Evolutionary conservation across 495 filamentous ascomycete species (phyloP), one percentile per base, ranked within the genome.

Genomic region (Tuber melanosporum): DNA sequence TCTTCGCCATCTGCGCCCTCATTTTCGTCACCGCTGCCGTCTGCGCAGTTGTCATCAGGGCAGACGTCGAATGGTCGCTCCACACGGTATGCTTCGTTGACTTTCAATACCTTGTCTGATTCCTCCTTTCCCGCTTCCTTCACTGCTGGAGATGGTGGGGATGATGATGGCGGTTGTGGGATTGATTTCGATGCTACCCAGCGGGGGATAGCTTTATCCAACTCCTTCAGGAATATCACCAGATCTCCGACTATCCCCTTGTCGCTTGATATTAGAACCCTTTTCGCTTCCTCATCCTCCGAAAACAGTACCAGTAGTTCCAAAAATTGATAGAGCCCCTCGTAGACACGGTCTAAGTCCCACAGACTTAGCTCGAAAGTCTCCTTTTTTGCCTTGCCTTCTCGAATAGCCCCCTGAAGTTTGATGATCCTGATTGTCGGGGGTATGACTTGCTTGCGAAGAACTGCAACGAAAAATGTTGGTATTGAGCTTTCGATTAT

Each of bases 221-320:
- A 52, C 36, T 83, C 82, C 57, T 75, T 76, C 19, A 83, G 62
- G 8, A 83, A 75, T 39, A 77, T 45, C 20, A 83, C 77, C n/a
- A 83, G 43, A 49, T 83, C 80, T 47, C 70, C 75, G 10, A 83
- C 82, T n/a, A 83, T 72, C 44, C 79, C 82, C 70, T 82, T 79
- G 26, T 83, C 82, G 19, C 75, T 76, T 3, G 75, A 71, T 15
- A 80, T 41, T 17, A 82, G 32, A 47, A 83, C 70, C 62, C 78
- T 75, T 36, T 83, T 83, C 1, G 79, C 79, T 36, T 83, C 79
- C 43, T 83, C 89, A 82, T 89, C 91, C 76, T 93, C 91, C 0
- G 92, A 92, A 36, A 93, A 85, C 7, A 93, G 90, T 39, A 92
- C 91, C 79, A 93, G 91, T 82, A 93, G 91, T 79, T 93, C 91